phyloP scores from a whole-genome alignment of 768 basidiomycete genomes.

The Austroboletus eburneus region DNA sequence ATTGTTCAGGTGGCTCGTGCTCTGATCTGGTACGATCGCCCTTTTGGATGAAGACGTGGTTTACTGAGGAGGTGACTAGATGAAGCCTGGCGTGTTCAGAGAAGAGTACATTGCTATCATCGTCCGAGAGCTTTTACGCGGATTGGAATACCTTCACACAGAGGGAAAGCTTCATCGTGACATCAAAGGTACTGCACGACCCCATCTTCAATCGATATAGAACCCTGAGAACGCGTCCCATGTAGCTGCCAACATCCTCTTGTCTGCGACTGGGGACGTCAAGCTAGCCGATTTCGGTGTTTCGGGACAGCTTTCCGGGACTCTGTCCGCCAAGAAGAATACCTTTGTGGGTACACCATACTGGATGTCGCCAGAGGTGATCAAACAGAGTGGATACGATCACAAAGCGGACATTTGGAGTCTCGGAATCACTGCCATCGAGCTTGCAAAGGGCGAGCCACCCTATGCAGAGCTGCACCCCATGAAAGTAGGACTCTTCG shows the following conservation, averaged over 20 bases:
- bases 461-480: slow-evolving; percentile 98
- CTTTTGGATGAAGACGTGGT: slow-evolving; percentile 1
- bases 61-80: slow-evolving; percentile 44
- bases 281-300: slow-evolving; percentile 99
- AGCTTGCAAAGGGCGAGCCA: slow-evolving; percentile 95
- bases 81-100: slow-evolving; percentile 97
- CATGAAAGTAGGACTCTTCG: slow-evolving; percentile 71
- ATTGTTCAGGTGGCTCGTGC: slow-evolving; percentile 97
- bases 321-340: slow-evolving; percentile 92
- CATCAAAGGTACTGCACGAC: slow-evolving; percentile 76
- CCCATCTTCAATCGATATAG: background rate
- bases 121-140: slow-evolving; percentile 83
- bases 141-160: slow-evolving; percentile 91
- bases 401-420: slow-evolving; percentile 99
- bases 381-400: slow-evolving; percentile 99
- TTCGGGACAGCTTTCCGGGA: slow-evolving; percentile 93
- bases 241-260: slow-evolving; percentile 88
- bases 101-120: slow-evolving; percentile 99
- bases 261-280: slow-evolving; percentile 90
- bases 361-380: slow-evolving; percentile 99
- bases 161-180: slow-evolving; percentile 99
- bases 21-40: slow-evolving; percentile 76
- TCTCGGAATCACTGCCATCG: slow-evolving; percentile 95
- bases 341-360: slow-evolving; percentile 98
- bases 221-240: background rate